A percentile compares a stretch with the other conserved stretches of the same genome.
Conservation (phyloP, 1,284 basidiomycete species). For the Flammula alnicola region DNA sequence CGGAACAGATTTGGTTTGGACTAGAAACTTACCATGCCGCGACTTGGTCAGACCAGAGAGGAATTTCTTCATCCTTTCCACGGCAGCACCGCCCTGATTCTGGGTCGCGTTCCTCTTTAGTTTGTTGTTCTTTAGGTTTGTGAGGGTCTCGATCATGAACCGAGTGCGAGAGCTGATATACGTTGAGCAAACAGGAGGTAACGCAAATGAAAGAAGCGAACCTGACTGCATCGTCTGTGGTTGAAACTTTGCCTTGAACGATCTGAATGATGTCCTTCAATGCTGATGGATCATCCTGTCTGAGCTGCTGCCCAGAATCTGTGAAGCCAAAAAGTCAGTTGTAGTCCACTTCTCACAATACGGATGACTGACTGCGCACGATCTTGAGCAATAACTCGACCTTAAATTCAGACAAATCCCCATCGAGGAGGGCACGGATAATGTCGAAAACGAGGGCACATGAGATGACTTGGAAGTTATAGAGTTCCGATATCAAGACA, state of each 20-base stretch:
- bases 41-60: constrained; percentile 77
- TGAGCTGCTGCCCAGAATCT: constrained; percentile 88
- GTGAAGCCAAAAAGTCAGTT: constrained; percentile 3
- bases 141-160: constrained; percentile 93
- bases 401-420: constrained; percentile 72
- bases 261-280: constrained; percentile 86
- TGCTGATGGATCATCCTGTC: constrained; percentile 86
- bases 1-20: neutral
- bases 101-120: constrained; percentile 65
- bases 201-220: constrained; percentile 33
- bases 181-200: neutral
- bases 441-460: constrained; percentile 90
- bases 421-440: constrained; percentile 78
- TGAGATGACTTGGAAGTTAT: constrained; percentile 95
- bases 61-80: constrained; percentile 87
- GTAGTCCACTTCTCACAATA: neutral
- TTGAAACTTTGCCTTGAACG: constrained; percentile 75
- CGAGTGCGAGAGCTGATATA: constrained; percentile 75
- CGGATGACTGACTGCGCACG: constrained; percentile 68
- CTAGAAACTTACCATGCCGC: constrained; percentile 59
- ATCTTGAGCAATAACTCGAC: constrained; percentile 91
- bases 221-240: constrained; percentile 63
- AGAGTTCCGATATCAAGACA: constrained; percentile 88
- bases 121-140: constrained; percentile 91
- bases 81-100: constrained; percentile 72